These are phyloP conservation scores for Camptophora hylomeconis DNA, from an alignment of 2,329 filamentous ascomycete species.

Conservation along the genomic window DNA sequence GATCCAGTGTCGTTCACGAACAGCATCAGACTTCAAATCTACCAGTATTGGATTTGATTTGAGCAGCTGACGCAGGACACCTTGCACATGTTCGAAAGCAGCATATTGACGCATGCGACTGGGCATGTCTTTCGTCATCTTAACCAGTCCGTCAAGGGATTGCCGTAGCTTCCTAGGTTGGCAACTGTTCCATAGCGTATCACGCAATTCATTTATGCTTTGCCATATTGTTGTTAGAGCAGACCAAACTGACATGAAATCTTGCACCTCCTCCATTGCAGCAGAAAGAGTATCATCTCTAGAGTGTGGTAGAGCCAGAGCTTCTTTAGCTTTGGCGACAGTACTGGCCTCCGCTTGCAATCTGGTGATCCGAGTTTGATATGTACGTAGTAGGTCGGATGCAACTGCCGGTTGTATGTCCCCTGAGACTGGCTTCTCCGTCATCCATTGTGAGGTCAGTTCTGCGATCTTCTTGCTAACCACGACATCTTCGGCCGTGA, in stretches of 20 bases:
- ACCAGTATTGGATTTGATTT: conserved; percentile 81
- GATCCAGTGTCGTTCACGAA: conserved; percentile 90
- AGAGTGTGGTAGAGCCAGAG: conserved; percentile 72
- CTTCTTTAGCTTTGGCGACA: conserved; percentile 93
- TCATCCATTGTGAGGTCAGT: conserved; percentile 77
- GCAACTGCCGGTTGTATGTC: conserved; percentile 84
- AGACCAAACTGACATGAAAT: conserved; percentile 98
- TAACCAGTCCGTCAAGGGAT: conserved; percentile 81
- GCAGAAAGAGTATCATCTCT: conserved; percentile 69
- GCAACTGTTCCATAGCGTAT: conserved; percentile 87
- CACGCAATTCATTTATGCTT: conserved; percentile 83
- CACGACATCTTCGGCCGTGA: conserved; percentile 81
- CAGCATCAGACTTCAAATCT: conserved; percentile 91
- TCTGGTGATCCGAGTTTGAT: conserved; percentile 72
- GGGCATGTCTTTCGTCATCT: conserved; percentile 98
- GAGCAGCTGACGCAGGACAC: conserved; percentile 70
- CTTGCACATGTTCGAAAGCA: conserved; percentile 98
- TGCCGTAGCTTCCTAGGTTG: conserved; percentile 86
- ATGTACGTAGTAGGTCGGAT: conserved; percentile 65
- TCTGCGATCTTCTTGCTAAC: conserved; percentile 80
- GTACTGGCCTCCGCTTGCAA: conserved; percentile 82
- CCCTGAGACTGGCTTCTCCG: conserved; percentile 92
- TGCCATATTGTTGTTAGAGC: conserved; percentile 93
- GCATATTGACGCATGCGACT: conserved; percentile 98
- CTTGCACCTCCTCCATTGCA: conserved; percentile 88